Conservation (phyloP, 2,329 filamentous ascomycete species). For the Xylariaceae sp. region DNA sequence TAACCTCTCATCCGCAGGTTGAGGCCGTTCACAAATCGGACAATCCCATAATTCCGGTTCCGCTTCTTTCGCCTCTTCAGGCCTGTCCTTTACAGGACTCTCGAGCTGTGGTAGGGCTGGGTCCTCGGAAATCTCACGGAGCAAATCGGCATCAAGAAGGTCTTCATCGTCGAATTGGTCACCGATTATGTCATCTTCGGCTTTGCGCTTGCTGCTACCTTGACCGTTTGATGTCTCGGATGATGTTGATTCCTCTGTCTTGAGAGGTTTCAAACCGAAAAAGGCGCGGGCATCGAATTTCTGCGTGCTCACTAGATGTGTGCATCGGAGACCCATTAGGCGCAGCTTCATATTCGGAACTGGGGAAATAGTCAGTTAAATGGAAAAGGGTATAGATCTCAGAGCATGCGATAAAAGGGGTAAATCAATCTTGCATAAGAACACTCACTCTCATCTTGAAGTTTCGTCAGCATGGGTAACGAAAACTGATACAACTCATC, state of each 20-base stretch:
- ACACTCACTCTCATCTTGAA: slow-evolving; percentile 64
- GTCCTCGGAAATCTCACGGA: not conserved
- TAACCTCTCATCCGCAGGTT: slow-evolving; percentile 64
- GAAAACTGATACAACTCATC: slow-evolving; percentile 80
- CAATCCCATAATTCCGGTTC: slow-evolving; percentile 66
- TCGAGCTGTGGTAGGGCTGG: not conserved
- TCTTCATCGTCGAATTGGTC: slow-evolving; percentile 36
- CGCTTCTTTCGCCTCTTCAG: slow-evolving; percentile 25
- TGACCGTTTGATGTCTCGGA: slow-evolving; percentile 12
- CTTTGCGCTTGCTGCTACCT: slow-evolving; percentile 34
- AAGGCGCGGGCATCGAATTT: slow-evolving; percentile 72
- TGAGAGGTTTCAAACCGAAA: slow-evolving; percentile 58
- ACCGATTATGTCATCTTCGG: slow-evolving; percentile 46
- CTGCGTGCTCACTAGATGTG: slow-evolving; percentile 79
- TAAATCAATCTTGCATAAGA: not conserved
- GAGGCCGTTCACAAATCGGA: slow-evolving; percentile 77
- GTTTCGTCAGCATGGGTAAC: slow-evolving; percentile 74
- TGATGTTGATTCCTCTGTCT: slow-evolving; percentile 18
- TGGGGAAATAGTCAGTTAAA: not conserved
- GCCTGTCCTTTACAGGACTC: not conserved
- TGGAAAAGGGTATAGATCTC: too few relatives aligned
- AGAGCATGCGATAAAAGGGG: not conserved
- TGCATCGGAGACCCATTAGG: slow-evolving; percentile 84
- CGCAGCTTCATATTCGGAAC: slow-evolving; percentile 70
- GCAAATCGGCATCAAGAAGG: slow-evolving; percentile 27